These are phyloP conservation scores for Volvox carteri DNA, from an alignment of 163 green algal species.

Conservation along the genomic window DNA sequence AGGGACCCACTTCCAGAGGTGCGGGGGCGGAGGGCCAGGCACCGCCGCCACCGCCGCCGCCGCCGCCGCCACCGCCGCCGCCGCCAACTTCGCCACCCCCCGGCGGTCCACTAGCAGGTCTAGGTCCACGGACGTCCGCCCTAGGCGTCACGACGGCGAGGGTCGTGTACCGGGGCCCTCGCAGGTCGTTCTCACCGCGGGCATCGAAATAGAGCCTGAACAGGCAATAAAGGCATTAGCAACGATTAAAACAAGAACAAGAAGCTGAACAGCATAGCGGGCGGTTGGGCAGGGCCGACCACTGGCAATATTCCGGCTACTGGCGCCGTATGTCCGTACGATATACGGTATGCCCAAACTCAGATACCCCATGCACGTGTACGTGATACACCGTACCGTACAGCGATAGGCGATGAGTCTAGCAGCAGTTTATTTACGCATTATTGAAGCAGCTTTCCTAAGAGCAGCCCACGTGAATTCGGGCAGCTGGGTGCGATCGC, in stretches of 20 bases:
- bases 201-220: conserved; percentile 2
- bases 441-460: neutral
- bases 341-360: too few relatives aligned
- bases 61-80: neutral
- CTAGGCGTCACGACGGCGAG: neutral
- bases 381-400: neutral
- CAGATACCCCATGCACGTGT: too few relatives aligned
- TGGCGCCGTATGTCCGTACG: neutral
- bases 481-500: too few relatives aligned
- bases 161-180: neutral
- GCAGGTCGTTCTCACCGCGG: neutral
- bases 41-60: neutral
- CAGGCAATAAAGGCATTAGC: neutral
- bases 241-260: neutral
- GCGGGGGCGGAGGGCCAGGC: neutral
- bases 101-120: too few relatives aligned
- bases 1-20: neutral
- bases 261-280: neutral
- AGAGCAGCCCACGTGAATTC: neutral
- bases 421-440: neutral
- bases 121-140: neutral
- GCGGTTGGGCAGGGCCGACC: neutral
- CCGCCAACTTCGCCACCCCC: too few relatives aligned
- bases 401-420: neutral
- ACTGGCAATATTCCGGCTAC: neutral